Evolutionary conservation across 768 basidiomycete genomes (phyloP), one percentile per base, ranked within the genome.

Genomic region (Phanerodontia chrysosporium): DNA sequence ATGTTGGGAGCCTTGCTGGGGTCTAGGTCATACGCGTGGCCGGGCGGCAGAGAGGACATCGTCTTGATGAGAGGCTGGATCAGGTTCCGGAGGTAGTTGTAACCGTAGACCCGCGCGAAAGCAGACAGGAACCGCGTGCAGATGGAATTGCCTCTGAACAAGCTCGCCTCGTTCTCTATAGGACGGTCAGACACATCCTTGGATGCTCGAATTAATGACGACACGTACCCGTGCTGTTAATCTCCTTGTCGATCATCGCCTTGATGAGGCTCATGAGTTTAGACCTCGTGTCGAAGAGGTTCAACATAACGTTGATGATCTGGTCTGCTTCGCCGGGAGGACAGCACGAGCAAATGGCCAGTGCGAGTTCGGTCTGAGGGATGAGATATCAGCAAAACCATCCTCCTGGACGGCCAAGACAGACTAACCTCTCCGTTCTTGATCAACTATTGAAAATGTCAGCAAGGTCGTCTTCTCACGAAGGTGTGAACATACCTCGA

Each of bases 61-160:
- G 82, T 83, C 63, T 86, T 81, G 62, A 97, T 80, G 29, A 96
- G 77, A 2, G 93, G 92, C 45, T 81, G 76, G 48, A 96, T 81
- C 24, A 95, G 78, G 46, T 80, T 83, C 21, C 94, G 82, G n/a
- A 97, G 76, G 70, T 96, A 97, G 58, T 87, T 86, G 71, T 96
- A 97, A 3, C 95, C 95, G 61, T 95, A 92, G n/a, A 89, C 84
- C 67, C 81, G 86, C 3, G 91, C 92, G 65, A 95, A 95, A 1
- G 86, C 84, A 6, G 92, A 92, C 46, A 97, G 74, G 58, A 98
- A 87, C 45, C 90, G 78, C n/a, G 90, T 90, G 65, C 87, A 92
- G 1, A 90, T 90, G 2, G 90, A 88, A 70, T 96, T 97, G 60
- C 89, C 80, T 51, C 95, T 81, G 76, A 98, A 97, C 8, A 98